Conservation (phyloP, 805 yeast genomes). For the Candida ulmi region DNA sequence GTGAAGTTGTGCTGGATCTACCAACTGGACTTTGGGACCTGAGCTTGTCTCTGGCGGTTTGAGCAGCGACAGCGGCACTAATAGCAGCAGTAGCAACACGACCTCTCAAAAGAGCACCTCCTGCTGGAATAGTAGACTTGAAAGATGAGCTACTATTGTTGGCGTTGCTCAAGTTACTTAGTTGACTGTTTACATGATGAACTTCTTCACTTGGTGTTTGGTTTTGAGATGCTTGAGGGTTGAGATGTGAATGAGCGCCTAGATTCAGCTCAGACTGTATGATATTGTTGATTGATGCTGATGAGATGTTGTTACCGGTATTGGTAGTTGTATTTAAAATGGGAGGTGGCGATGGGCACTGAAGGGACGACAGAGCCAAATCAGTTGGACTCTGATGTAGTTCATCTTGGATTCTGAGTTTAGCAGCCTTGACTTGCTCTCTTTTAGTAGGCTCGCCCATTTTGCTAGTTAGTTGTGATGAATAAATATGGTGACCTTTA, state of each 20-base stretch:
- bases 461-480: too few relatives aligned
- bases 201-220: too few relatives aligned
- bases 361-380: conserved; percentile 49
- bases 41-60: conserved; percentile 26
- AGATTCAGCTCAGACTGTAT: conserved; percentile 13
- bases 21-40: conserved; percentile 12
- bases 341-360: conserved; percentile 75
- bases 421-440: conserved; percentile 1
- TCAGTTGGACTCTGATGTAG: conserved; percentile 39
- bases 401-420: background rate
- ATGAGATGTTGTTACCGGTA: conserved; percentile 19
- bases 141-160: conserved; percentile 1
- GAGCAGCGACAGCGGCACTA: conserved; percentile 35
- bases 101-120: conserved; percentile 39
- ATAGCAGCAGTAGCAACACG: conserved; percentile 33
- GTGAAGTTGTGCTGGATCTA: background rate
- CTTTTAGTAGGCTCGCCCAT: background rate
- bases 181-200: background rate
- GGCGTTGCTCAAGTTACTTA: conserved; percentile 3
- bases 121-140: conserved; percentile 37
- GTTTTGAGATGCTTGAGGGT: conserved; percentile 1
- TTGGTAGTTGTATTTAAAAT: conserved; percentile 35
- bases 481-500: too few relatives aligned
- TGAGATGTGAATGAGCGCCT: background rate
- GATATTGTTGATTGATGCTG: conserved; percentile 21